Evolutionary conservation across 1,284 basidiomycete genomes (phyloP).

Genomic region (Ceratorhiza oryzae-sativae): DNA sequence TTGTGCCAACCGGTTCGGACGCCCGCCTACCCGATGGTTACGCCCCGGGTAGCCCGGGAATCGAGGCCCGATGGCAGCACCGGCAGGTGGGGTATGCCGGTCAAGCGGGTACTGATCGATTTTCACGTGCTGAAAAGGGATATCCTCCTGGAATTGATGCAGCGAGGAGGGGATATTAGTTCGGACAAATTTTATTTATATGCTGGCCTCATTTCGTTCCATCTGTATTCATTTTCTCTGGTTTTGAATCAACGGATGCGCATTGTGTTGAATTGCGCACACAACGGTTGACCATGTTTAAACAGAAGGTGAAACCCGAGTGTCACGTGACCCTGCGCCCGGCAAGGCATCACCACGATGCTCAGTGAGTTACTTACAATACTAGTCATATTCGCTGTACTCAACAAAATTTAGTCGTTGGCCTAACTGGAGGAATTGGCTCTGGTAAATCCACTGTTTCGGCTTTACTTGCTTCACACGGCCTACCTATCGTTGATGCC

Average conservation of each 20-base stretch:
- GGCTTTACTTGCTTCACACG: conserved; percentile 66
- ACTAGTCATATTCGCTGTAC: background rate
- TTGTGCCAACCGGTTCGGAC: conserved; percentile 8
- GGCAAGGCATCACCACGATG: conserved; percentile 16
- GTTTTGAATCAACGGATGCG: background rate
- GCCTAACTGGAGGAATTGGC: conserved; percentile 95
- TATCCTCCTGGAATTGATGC: conserved; percentile 28
- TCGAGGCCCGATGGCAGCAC: conserved; percentile 31
- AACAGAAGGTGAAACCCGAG: background rate
- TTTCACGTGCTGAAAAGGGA: conserved; percentile 24
- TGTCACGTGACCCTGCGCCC: conserved; percentile 4
- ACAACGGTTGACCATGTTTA: background rate
- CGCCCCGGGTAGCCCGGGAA: background rate
- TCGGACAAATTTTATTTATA: conserved; percentile 5
- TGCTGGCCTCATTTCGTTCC: background rate
- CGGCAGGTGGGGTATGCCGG: conserved; percentile 26
- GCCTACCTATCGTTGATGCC: conserved; percentile 87
- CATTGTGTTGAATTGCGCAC: background rate
- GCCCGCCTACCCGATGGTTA: background rate
- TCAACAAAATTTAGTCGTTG: conserved; percentile 70
- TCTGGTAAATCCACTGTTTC: conserved; percentile 97
- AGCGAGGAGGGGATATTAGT: background rate
- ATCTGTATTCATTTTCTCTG: background rate
- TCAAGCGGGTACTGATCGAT: conserved; percentile 1
- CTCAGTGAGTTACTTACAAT: conserved; percentile 29